Conservation (phyloP, 257 asterid genomes). For the Solanum chiquidenum region DNA sequence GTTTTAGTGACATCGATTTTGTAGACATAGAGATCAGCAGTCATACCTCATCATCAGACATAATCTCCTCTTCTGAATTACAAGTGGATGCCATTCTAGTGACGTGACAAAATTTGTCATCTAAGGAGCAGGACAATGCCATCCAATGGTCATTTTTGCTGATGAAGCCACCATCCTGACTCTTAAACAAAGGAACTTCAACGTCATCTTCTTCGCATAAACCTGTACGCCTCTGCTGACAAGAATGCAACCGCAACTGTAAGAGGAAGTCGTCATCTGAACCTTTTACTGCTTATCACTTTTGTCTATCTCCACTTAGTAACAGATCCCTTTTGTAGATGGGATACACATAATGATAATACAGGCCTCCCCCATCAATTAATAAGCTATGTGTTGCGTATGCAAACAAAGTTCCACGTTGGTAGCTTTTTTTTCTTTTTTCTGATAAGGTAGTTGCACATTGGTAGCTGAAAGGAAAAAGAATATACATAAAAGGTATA, state of each 20-base stretch:
- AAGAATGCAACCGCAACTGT: constrained; percentile 15
- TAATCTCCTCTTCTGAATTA: constrained; percentile 37
- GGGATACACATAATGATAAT: background rate
- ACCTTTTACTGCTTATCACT: background rate
- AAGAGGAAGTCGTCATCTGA: constrained; percentile 1
- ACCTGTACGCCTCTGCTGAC: constrained; percentile 29
- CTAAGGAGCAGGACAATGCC: constrained; percentile 16
- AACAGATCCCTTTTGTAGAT: background rate
- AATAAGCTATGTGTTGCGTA: background rate
- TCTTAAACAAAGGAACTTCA: constrained; percentile 40
- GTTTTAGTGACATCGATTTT: background rate
- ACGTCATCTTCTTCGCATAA: constrained; percentile 41
- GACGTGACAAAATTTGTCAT: constrained; percentile 9
- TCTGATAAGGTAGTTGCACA: background rate
- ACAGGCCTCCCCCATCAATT: background rate
- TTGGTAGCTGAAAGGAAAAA: background rate
- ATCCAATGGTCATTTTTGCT: constrained; percentile 21
- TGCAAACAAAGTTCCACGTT: background rate
- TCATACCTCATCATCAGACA: constrained; percentile 52
- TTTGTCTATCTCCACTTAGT: background rate
- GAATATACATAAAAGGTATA: background rate
- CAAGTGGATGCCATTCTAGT: constrained; percentile 21
- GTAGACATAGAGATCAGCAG: background rate
- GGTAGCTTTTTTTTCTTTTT: background rate
- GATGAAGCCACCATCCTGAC: constrained; percentile 1